Evolutionary conservation across 192 early-diverging fungal species (phyloP).

Genomic region (Geranomyces variabilis): DNA sequence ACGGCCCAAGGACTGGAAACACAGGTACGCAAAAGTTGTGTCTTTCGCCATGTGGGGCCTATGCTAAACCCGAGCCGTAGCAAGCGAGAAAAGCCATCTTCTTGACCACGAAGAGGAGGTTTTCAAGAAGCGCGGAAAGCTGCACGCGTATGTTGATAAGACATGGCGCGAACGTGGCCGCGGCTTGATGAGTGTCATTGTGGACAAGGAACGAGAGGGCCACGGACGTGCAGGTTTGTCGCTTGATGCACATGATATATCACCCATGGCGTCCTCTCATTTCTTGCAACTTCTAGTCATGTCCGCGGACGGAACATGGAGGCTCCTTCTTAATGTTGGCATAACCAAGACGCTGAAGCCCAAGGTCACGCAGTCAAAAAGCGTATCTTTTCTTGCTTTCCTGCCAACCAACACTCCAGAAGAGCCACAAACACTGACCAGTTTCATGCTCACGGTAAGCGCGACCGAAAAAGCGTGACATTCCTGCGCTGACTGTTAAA

Average conservation of each 20-base stretch:
- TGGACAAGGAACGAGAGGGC: neutral
- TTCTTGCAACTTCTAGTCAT: slow-evolving; percentile 5
- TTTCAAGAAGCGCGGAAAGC: slow-evolving; percentile 8
- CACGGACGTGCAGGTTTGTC: slow-evolving; percentile 2
- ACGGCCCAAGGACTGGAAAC: no score
- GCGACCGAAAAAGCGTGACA: neutral
- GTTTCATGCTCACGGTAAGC: neutral
- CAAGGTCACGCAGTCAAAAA: neutral
- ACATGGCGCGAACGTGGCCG: slow-evolving; percentile 17
- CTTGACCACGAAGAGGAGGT: neutral
- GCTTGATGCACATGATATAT: no score
- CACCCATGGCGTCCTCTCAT: no score
- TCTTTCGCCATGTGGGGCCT: no score
- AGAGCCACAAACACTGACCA: neutral
- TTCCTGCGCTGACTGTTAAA: no score
- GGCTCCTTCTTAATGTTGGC: slow-evolving; percentile 7
- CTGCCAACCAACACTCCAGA: neutral
- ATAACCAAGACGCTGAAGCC: neutral
- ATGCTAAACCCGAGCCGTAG: no score
- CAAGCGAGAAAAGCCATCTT: neutral
- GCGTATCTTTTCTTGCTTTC: no score
- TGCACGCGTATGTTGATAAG: neutral
- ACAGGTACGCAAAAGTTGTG: no score
- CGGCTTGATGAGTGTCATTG: slow-evolving; percentile 10
- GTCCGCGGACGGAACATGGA: slow-evolving; percentile 4